Base-by-base conservation (phyloP, 805 yeast species). In the Ogataea sp. region DNA sequence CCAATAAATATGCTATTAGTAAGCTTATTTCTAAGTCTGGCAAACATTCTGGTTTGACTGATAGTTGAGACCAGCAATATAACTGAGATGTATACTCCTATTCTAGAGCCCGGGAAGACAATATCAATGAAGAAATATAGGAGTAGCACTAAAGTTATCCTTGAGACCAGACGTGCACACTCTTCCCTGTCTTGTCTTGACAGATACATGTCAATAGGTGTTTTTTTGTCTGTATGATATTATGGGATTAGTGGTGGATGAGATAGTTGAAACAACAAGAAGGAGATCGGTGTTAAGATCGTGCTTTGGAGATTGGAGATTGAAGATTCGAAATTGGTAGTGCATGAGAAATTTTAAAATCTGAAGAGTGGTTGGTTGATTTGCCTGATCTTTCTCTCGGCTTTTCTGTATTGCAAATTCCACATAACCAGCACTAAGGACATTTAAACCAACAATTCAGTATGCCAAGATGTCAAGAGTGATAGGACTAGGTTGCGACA, bases 401-500 rank as follows among this genome's bases (percentile, higher is more conserved):
- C n/a, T n/a, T n/a, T n/a, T n/a, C n/a, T n/a, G n/a, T n/a, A n/a
- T n/a, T n/a, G n/a, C n/a, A n/a, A n/a, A n/a, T n/a, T n/a, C n/a
- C n/a, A n/a, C n/a, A n/a, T n/a, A n/a, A n/a, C n/a, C n/a, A n/a
- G n/a, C n/a, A n/a, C n/a, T n/a, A n/a, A n/a, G n/a, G n/a, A n/a
- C 26, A 11, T 11, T 7, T 23, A 23, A 7, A 7, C 26, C 26
- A 23, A 23, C 7, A 11, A 8, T 8, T 23, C 10, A 11, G 11
- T 23, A 17, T 6, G n/a, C 13, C 29, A 26, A 5, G 6, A 54
- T 55, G 59, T 41, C 51, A 2, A 45, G 60, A 34, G 54, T 70
- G 0, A 38, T 68, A 23, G 79, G 78, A 7, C 55, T 79, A 13
- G 88, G 87, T 7, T 65, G 68, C 7, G 90, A 82, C 48, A 47